Conservation (phyloP, 176 grass and related monocot species). For the bread wheat (Triticum aestivum) region IWGSC_CS_RefSeq_v2.1 NC_057807.1:588279576-588280075, state of each 20-base stretch:
- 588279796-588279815: slow-evolving; percentile 76
- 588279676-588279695: slow-evolving; percentile 86
- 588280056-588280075: not conserved
- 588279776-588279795: slow-evolving; percentile 68
- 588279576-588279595: slow-evolving; percentile 44
- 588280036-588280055: not conserved
- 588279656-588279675: slow-evolving; percentile 56
- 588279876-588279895: slow-evolving; percentile 86
- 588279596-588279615: slow-evolving; percentile 38
- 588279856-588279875: slow-evolving; percentile 95
- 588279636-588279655: slow-evolving; percentile 42
- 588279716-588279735: slow-evolving; percentile 72
- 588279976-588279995: not conserved
- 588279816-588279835: slow-evolving; percentile 50
- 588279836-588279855: slow-evolving; percentile 59
- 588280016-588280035: not conserved
- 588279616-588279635: not conserved
- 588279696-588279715: slow-evolving; percentile 67
- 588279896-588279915: slow-evolving; percentile 82
- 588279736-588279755: slow-evolving; percentile 82
- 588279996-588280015: not conserved
- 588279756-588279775: slow-evolving; percentile 82
- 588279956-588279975: slow-evolving; percentile 68
- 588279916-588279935: slow-evolving; percentile 80
- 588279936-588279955: slow-evolving; percentile 69